Percentiles rank a stretch among this genome's conserved stretches.
These are phyloP conservation scores for Neoascochyta sp. DNA, from an alignment of 2,329 filamentous ascomycete genomes.

Conservation along the genomic window DNA sequence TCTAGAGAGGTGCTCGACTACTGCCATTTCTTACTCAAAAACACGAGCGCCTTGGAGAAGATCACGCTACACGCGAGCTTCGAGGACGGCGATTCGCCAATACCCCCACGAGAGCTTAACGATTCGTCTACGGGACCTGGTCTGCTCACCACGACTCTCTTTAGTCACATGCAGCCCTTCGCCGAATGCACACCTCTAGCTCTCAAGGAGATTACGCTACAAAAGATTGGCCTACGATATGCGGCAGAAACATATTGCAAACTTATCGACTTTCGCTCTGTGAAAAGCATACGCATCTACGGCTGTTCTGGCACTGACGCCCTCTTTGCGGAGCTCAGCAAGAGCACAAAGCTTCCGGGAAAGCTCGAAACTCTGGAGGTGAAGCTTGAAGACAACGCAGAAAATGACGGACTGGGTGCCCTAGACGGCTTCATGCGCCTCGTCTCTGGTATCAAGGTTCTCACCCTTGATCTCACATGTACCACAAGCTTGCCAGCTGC, in stretches of 20 bases:
- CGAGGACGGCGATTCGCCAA: conserved; percentile 33
- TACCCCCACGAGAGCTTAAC: conserved; percentile 43
- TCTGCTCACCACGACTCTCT: conserved; percentile 46
- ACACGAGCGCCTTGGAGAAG: conserved; percentile 43
- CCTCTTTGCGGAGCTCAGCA: conserved; percentile 47
- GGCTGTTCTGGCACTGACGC: conserved; percentile 47
- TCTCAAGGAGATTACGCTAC: conserved; percentile 45
- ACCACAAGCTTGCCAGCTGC: conserved; percentile 42
- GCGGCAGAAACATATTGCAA: conserved; percentile 49
- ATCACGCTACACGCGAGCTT: conserved; percentile 49
- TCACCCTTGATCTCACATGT: conserved; percentile 45
- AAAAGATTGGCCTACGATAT: conserved; percentile 46
- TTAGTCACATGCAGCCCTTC: conserved; percentile 48
- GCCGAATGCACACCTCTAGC: conserved; percentile 45
- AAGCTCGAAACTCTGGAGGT: conserved; percentile 46
- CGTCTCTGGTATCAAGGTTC: conserved; percentile 43
- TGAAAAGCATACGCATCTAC: conserved; percentile 44
- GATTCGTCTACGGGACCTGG: conserved; percentile 48
- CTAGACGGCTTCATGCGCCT: conserved; percentile 49
- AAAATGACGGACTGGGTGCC: conserved; percentile 46
- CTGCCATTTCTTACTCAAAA: conserved; percentile 43
- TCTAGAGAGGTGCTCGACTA: conserved; percentile 44
- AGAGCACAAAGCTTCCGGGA: conserved; percentile 43
- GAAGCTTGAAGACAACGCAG: conserved; percentile 48
- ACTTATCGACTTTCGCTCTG: conserved; percentile 44